Percentiles rank a stretch among this genome's conserved stretches.
These are phyloP conservation scores for Carex cristatella DNA, from an alignment of 176 grass and related monocot genomes.

Conservation along the genomic window DNA sequence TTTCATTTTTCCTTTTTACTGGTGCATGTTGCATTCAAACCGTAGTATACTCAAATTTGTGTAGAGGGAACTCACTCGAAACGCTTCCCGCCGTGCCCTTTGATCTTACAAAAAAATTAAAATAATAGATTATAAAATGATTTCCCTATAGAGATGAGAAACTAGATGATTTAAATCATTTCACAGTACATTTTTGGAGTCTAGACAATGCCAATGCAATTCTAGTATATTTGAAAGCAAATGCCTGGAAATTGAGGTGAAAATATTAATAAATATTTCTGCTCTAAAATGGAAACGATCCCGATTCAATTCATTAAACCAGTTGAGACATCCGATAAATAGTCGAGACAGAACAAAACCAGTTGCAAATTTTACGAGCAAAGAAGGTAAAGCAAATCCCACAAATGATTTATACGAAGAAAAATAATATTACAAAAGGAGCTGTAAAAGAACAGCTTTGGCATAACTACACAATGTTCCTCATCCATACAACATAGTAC, in stretches of 20 bases:
- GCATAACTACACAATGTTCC: constrained; percentile 19
- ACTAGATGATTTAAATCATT: background rate
- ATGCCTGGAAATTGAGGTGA: background rate
- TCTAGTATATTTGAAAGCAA: background rate
- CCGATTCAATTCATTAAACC: background rate
- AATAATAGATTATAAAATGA: background rate
- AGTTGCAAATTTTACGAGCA: background rate
- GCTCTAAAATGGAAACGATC: background rate
- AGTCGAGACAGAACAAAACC: background rate
- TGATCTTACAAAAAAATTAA: background rate
- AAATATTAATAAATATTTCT: background rate
- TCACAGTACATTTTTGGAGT: background rate
- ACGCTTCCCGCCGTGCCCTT: background rate
- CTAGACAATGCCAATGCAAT: background rate
- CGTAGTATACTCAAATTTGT: too few relatives aligned
- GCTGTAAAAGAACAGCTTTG: background rate
- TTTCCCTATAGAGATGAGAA: background rate
- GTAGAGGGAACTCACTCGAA: too few relatives aligned
- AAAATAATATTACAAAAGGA: constrained; percentile 9
- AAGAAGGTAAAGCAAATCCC: background rate
- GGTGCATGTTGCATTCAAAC: too few relatives aligned
- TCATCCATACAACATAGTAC: constrained; percentile 22
- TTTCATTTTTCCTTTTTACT: too few relatives aligned
- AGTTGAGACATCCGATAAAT: background rate
- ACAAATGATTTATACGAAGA: background rate